A percentile compares a stretch with the other conserved stretches of the same genome.
Evolutionary conservation across 805 yeast genomes (phyloP).

Genomic region (Sugiyamaella americana): DNA sequence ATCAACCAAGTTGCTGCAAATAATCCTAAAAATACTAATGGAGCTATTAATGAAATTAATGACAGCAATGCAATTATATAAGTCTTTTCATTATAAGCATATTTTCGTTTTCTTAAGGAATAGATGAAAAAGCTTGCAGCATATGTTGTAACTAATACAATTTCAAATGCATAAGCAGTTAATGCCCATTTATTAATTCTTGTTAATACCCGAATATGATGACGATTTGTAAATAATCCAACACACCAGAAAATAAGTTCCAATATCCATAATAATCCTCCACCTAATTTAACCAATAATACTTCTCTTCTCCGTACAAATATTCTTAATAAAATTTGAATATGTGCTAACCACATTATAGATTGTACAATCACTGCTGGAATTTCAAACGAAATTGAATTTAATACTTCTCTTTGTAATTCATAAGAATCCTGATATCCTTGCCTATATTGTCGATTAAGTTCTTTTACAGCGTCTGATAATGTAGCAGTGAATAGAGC

Average conservation of each 20-base stretch:
- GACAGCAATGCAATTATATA: conserved; percentile 46
- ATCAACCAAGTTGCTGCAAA: conserved; percentile 36
- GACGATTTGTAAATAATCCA: conserved; percentile 16
- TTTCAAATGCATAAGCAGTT: conserved; percentile 29
- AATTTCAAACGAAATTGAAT: conserved; percentile 35
- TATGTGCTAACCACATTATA: conserved; percentile 48
- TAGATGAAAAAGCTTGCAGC: conserved; percentile 36
- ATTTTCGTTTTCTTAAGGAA: conserved; percentile 35
- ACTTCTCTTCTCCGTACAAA: conserved; percentile 33
- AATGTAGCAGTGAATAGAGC: conserved; percentile 49
- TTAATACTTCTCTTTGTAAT: conserved; percentile 37
- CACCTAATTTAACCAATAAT: conserved; percentile 30
- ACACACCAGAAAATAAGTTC: conserved; percentile 27
- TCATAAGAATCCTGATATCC: conserved; percentile 49
- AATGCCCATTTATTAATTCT: conserved; percentile 16
- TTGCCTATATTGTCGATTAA: conserved; percentile 44
- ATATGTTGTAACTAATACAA: conserved; percentile 30
- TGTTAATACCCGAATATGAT: conserved; percentile 13
- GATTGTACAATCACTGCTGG: conserved; percentile 39
- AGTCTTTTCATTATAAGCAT: conserved; percentile 42
- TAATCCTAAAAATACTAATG: conserved; percentile 35
- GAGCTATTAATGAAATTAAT: conserved; percentile 36
- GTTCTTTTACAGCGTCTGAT: conserved; percentile 39
- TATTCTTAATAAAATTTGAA: conserved; percentile 42
- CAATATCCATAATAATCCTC: conserved; percentile 31